Evolutionary conservation across 176 grass and related monocot species (phyloP).

Genomic region (Luzula sylvatica): DNA sequence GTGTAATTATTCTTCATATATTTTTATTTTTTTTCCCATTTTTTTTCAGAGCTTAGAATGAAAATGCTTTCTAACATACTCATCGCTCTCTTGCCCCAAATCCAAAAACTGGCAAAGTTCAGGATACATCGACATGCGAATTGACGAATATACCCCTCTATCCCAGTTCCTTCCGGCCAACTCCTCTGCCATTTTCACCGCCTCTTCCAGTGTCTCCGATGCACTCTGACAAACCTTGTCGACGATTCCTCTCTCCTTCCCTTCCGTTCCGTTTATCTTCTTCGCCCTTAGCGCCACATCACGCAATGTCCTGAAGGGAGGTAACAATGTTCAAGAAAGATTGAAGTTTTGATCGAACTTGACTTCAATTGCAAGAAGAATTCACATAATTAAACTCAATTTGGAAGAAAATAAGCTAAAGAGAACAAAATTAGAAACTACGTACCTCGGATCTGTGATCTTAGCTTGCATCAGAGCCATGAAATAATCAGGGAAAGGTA

Average conservation of each 20-base stretch:
- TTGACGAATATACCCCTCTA: conserved; percentile 48
- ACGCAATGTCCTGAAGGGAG: conserved; percentile 26
- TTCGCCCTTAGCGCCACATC: conserved; percentile 43
- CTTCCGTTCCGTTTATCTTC: conserved; percentile 46
- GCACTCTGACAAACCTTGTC: conserved; percentile 42
- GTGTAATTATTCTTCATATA: no score
- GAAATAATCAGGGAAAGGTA: conserved; percentile 59
- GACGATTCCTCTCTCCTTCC: conserved; percentile 45
- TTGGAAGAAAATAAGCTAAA: not conserved
- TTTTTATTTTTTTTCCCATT: no score
- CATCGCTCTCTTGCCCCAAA: conserved; percentile 43
- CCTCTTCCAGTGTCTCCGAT: conserved; percentile 45
- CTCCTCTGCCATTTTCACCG: conserved; percentile 59
- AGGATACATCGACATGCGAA: conserved; percentile 42
- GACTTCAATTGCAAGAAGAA: not conserved
- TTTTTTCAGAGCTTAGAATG: conserved; percentile 40
- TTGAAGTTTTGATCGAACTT: not conserved
- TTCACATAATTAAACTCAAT: not conserved
- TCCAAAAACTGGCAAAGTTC: conserved; percentile 40
- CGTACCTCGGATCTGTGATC: conserved; percentile 32
- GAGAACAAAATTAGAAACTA: not conserved
- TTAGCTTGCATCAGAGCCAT: conserved; percentile 44
- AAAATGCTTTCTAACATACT: conserved; percentile 27
- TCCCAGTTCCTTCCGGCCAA: conserved; percentile 76
- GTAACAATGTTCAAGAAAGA: not conserved